phyloP scores from a whole-genome alignment of 257 asterid genomes.

The Primulina tabacum region DNA sequence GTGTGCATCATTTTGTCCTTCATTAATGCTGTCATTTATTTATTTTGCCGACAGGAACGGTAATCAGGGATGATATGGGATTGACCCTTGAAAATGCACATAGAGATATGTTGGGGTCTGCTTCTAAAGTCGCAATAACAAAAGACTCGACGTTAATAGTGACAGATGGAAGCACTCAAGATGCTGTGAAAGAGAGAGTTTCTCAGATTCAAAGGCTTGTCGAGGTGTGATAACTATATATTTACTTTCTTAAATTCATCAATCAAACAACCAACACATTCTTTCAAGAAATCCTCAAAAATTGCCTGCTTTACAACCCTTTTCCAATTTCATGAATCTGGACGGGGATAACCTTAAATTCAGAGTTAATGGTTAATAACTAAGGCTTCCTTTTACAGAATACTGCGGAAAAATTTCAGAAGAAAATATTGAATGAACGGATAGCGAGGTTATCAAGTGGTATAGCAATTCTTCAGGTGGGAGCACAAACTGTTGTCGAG shows the following conservation, averaged over 20 bases:
- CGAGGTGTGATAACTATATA: slow-evolving; percentile 39
- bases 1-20: too few relatives aligned
- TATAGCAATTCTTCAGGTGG: slow-evolving; percentile 81
- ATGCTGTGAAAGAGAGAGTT: slow-evolving; percentile 54
- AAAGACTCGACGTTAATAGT: slow-evolving; percentile 74
- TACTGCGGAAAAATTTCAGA: slow-evolving; percentile 65
- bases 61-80: slow-evolving; percentile 76
- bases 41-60: slow-evolving; percentile 45
- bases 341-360: neutral
- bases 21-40: too few relatives aligned
- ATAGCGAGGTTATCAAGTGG: slow-evolving; percentile 82
- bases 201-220: slow-evolving; percentile 64
- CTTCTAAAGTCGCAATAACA: slow-evolving; percentile 66
- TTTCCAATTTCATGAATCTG: neutral
- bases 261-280: neutral
- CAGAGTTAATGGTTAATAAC: slow-evolving; percentile 5
- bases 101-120: slow-evolving; percentile 61
- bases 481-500: slow-evolving; percentile 83
- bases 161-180: slow-evolving; percentile 61
- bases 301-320: neutral
- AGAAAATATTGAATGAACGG: slow-evolving; percentile 65
- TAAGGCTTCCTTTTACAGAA: slow-evolving; percentile 47
- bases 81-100: slow-evolving; percentile 59
- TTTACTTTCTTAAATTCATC: neutral
- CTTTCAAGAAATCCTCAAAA: neutral